Conservation (phyloP, 805 yeast genomes). For the Alloascoidea africana region DNA sequence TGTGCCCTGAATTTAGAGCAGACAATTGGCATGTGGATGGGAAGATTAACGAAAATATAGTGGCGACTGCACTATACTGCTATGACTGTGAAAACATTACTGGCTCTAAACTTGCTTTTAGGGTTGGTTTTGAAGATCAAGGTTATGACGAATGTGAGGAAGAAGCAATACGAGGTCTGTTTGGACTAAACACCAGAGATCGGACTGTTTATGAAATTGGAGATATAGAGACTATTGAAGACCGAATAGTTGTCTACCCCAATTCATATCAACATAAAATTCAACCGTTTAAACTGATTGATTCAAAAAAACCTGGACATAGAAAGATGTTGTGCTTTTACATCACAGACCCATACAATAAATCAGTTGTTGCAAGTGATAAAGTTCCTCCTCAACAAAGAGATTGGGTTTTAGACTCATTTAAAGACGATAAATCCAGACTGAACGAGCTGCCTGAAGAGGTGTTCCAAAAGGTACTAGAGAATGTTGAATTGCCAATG, state of each 20-base stretch:
- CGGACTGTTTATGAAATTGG: constrained; percentile 16
- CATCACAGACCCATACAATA: constrained; percentile 22
- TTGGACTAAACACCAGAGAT: constrained; percentile 18
- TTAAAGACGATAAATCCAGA: constrained; percentile 1
- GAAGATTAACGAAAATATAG: constrained; percentile 23
- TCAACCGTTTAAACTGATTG: constrained; percentile 21
- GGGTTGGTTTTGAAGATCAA: constrained; percentile 18
- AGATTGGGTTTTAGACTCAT: constrained; percentile 18
- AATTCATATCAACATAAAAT: constrained; percentile 25
- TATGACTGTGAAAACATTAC: constrained; percentile 25
- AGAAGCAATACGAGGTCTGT: constrained; percentile 13
- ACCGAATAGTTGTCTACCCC: constrained; percentile 22
- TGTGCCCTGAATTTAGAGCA: constrained; percentile 21
- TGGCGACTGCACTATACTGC: constrained; percentile 25
- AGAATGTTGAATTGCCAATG: constrained; percentile 10
- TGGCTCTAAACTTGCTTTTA: constrained; percentile 19
- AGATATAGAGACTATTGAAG: constrained; percentile 13
- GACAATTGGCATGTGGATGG: constrained; percentile 31
- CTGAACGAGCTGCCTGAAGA: constrained; percentile 6
- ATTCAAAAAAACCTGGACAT: constrained; percentile 21
- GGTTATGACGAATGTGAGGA: constrained; percentile 21
- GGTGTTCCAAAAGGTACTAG: constrained; percentile 2
- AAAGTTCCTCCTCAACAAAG: constrained; percentile 24
- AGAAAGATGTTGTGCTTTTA: constrained; percentile 26
- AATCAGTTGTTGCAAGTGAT: constrained; percentile 15